Evolutionary conservation across 1,284 basidiomycete species (phyloP), one percentile per base, ranked within the genome.

Genomic region (Tremellales sp.): DNA sequence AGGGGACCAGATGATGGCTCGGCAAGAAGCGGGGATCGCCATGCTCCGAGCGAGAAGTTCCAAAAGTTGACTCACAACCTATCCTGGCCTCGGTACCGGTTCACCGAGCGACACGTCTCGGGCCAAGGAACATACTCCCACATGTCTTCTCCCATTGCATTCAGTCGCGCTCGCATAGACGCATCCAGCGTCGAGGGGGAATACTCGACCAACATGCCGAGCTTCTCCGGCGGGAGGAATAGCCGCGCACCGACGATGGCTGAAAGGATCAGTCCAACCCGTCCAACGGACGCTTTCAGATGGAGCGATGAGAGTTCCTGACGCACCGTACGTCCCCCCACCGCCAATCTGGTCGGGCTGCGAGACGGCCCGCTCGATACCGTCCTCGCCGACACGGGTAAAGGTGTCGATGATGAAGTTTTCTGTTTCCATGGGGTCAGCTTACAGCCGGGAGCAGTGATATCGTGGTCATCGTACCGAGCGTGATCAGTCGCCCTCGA

Each of bases 341-440:
- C 71, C 71, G 35, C 60, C 19, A 44, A 68, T 67, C 54, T 71
- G 63, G 38, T 70, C 63, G 18, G 58, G 56, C 44, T 64, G 56
- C 26, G 61, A 53, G 10, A 60, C 43, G 1, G 58, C 48, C 3
- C 39, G 48, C 22, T 70, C 64, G 0, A 56, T 46, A 1, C 68
- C 68, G 39, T 60, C 50, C 0, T 62, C 51, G 9, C 61, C 63
- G 3, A 70, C 48, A 4, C 48, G 51, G 1, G 56, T 66, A 53
- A 73, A 70, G 0, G 64, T 68, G 42, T 73, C 71, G 41, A 70
- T 61, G 45, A 71, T 70, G 49, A 71, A 67, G 25, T 59, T 57
- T 37, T 70, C 68, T 66, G 45, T 4, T 8, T 8, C n/a, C 10
- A 31, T 31, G 10, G 29, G 16, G 10, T 31, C 29, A 31, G 10